Conservation (phyloP, 2,329 filamentous ascomycete species). For the Madurella mycetomatis region DNA sequence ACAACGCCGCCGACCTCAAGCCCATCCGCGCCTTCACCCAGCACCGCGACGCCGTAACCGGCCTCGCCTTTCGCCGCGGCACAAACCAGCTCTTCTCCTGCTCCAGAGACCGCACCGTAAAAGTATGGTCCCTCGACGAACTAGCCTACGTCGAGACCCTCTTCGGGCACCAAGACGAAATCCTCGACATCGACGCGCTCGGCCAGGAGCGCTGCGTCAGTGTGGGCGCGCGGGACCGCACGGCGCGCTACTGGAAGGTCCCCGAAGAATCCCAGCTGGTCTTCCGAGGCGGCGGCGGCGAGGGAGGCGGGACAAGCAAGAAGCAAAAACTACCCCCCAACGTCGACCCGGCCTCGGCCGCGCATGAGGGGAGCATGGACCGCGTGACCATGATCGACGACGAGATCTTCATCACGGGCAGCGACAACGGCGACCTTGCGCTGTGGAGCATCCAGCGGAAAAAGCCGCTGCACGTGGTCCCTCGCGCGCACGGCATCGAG, state of each 20-base stretch:
- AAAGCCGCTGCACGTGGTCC: constrained; percentile 79
- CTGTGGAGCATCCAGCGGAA: constrained; percentile 93
- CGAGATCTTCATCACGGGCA: constrained; percentile 85
- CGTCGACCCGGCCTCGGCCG: constrained; percentile 49
- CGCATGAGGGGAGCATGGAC: constrained; percentile 82
- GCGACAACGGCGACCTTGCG: constrained; percentile 81
- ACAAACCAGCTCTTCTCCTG: constrained; percentile 91
- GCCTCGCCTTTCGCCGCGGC: constrained; percentile 77
- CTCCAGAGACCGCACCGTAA: constrained; percentile 87
- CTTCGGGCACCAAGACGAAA: constrained; percentile 91
- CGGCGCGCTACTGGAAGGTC: constrained; percentile 92
- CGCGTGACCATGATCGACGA: constrained; percentile 86
- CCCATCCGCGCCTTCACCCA: constrained; percentile 83
- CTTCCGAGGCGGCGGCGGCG: constrained; percentile 81
- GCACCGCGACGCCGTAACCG: constrained; percentile 82
- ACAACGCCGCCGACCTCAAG: constrained; percentile 74
- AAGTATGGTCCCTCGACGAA: constrained; percentile 90
- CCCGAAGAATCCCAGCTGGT: constrained; percentile 93
- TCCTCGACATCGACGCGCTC: constrained; percentile 77
- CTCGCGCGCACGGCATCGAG: constrained; percentile 81
- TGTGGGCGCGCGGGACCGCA: constrained; percentile 86
- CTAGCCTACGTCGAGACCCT: constrained; percentile 92
- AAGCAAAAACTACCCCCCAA: constrained; percentile 36
- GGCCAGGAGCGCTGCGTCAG: constrained; percentile 85
- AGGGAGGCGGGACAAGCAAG: constrained; percentile 42